Conservation (phyloP, 2,329 filamentous ascomycete species). For the Paecilomyces formosus region DNA sequence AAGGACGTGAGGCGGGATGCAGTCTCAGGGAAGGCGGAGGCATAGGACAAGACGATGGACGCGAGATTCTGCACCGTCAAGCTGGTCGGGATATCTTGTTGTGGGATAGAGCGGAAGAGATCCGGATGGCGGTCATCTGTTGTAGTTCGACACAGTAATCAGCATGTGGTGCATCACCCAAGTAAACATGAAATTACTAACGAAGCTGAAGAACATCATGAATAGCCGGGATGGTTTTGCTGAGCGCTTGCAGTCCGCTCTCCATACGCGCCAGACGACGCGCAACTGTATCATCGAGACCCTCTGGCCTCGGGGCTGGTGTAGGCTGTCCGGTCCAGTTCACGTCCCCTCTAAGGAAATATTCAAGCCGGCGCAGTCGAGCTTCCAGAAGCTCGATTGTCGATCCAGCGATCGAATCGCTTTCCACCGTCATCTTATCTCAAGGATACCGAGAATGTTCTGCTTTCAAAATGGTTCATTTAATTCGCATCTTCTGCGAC, state of each 20-base stretch:
- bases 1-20: conserved; percentile 41
- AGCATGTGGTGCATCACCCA: conserved; percentile 1
- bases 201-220: conserved; percentile 36
- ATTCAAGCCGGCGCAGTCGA: conserved; percentile 37
- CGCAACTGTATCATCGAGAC: conserved; percentile 31
- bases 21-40: conserved; percentile 39
- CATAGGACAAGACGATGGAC: conserved; percentile 38
- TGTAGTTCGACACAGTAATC: not conserved
- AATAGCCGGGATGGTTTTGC: conserved; percentile 29
- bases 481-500: not conserved
- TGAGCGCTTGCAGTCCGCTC: conserved; percentile 29
- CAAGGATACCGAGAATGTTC: not conserved
- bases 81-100: conserved; percentile 25
- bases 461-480: not conserved
- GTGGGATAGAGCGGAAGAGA: conserved; percentile 29
- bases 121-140: conserved; percentile 35
- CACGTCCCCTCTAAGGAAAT: conserved; percentile 35
- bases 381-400: conserved; percentile 38
- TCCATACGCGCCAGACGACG: conserved; percentile 33
- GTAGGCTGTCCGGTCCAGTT: conserved; percentile 33
- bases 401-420: conserved; percentile 27
- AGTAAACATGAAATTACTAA: conserved; percentile 14
- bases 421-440: conserved; percentile 24
- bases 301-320: conserved; percentile 23
- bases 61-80: conserved; percentile 29